Percentiles rank a stretch among this genome's conserved stretches.
Conservation (phyloP, 805 yeast genomes). For the Torulaspora maleeae region DNA sequence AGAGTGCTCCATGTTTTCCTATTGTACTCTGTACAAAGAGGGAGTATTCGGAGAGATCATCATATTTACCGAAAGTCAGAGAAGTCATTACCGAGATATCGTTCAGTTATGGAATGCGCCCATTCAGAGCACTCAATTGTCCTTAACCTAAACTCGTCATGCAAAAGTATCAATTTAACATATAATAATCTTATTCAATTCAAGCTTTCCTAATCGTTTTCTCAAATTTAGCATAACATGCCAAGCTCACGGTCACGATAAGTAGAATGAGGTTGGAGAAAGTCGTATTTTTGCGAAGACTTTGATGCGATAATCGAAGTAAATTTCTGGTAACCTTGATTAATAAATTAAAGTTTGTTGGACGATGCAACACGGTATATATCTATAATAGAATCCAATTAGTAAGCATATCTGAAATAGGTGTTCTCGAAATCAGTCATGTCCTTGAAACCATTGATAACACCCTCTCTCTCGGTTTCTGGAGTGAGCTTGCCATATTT, state of each 20-base stretch:
- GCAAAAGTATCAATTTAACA: neutral
- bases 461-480: slow-evolving; percentile 18
- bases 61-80: slow-evolving; percentile 4
- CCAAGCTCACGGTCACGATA: too few species aligned
- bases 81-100: slow-evolving; percentile 4
- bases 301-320: too few species aligned
- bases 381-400: neutral
- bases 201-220: too few species aligned
- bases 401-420: slow-evolving; percentile 18
- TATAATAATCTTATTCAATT: too few species aligned
- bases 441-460: slow-evolving; percentile 22
- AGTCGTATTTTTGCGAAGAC: too few species aligned
- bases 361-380: neutral
- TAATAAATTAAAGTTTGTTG: too few species aligned
- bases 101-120: slow-evolving; percentile 5
- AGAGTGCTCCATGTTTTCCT: slow-evolving; percentile 8
- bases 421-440: slow-evolving; percentile 21
- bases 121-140: neutral
- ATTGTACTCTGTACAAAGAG: slow-evolving; percentile 6
- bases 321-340: too few species aligned
- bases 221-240: too few species aligned
- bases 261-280: too few species aligned
- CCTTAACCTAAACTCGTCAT: neutral
- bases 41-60: slow-evolving; percentile 9
- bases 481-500: slow-evolving; percentile 15